Evolutionary conservation across 805 yeast genomes (phyloP).

Genomic region (Dipodascopsis uninucleata): DNA sequence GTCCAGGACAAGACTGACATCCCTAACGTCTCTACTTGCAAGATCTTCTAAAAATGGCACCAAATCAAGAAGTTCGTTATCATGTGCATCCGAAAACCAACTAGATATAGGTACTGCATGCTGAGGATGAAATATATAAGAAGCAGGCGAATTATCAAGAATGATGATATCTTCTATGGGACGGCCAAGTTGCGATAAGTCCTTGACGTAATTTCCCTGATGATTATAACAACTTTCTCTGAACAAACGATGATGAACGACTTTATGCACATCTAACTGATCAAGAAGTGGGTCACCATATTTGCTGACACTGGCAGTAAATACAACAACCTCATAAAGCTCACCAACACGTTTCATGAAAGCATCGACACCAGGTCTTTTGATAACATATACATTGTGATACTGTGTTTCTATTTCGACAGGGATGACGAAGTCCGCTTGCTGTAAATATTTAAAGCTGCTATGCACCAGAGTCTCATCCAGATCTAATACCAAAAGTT

Average conservation of each 20-base stretch:
- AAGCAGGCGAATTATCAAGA: conserved; percentile 95
- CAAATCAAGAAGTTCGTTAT: conserved; percentile 87
- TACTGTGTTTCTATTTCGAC: conserved; percentile 91
- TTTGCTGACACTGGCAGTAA: conserved; percentile 92
- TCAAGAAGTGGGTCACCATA: conserved; percentile 95
- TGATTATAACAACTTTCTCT: conserved; percentile 91
- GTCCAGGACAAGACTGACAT: conserved; percentile 82
- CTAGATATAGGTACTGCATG: conserved; percentile 95
- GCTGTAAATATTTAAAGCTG: conserved; percentile 82
- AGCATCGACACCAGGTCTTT: conserved; percentile 97
- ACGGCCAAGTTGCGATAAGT: conserved; percentile 89
- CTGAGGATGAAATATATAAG: conserved; percentile 96
- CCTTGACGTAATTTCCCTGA: conserved; percentile 93
- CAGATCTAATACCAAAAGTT: conserved; percentile 84
- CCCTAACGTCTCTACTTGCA: conserved; percentile 64
- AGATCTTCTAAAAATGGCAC: conserved; percentile 87
- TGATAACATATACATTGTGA: conserved; percentile 93
- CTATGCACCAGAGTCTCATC: conserved; percentile 97
- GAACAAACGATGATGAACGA: conserved; percentile 86
- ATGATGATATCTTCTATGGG: conserved; percentile 82
- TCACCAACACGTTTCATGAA: conserved; percentile 79
- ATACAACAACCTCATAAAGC: conserved; percentile 89
- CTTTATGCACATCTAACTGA: conserved; percentile 69
- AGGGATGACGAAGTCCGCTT: conserved; percentile 95
- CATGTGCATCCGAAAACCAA: conserved; percentile 98